Conservation (phyloP, 2,329 filamentous ascomycete genomes). For the Scedosporium dehoogii region DNA sequence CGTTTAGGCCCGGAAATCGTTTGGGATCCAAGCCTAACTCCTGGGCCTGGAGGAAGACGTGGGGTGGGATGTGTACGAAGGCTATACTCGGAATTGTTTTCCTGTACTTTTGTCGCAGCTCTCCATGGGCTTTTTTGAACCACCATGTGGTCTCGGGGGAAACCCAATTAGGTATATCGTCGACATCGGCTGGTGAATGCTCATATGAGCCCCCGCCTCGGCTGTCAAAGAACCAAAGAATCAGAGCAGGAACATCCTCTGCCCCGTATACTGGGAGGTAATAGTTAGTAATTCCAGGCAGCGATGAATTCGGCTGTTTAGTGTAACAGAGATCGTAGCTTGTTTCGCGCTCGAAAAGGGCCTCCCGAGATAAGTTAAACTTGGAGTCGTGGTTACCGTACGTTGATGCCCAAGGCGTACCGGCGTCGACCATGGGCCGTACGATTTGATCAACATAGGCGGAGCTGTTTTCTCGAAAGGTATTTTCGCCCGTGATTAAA, state of each 20-base stretch:
- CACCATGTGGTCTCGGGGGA: slow-evolving; percentile 32
- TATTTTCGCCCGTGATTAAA: slow-evolving; percentile 59
- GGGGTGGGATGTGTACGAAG: slow-evolving; percentile 38
- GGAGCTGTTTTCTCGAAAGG: slow-evolving; percentile 41
- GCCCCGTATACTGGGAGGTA: slow-evolving; percentile 27
- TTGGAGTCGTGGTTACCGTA: slow-evolving; percentile 64
- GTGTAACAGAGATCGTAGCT: slow-evolving; percentile 16
- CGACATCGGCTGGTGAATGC: slow-evolving; percentile 15
- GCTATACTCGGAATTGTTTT: slow-evolving; percentile 31
- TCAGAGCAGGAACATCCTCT: slow-evolving; percentile 20
- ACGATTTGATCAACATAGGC: slow-evolving; percentile 51
- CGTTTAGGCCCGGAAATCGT: slow-evolving; percentile 23
- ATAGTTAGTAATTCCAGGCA: slow-evolving; percentile 35
- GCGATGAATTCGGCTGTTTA: neutral
- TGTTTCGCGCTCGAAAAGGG: slow-evolving; percentile 24
- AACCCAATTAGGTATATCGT: slow-evolving; percentile 29
- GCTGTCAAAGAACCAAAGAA: slow-evolving; percentile 67
- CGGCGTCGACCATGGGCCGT: slow-evolving; percentile 42
- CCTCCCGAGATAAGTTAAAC: slow-evolving; percentile 41
- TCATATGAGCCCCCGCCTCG: slow-evolving; percentile 46
- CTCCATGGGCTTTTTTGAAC: slow-evolving; percentile 26
- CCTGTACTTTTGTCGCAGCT: slow-evolving; percentile 18
- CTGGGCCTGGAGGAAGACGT: slow-evolving; percentile 18
- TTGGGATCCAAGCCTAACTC: slow-evolving; percentile 16
- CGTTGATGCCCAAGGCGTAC: slow-evolving; percentile 53